Conservation (phyloP, 2,329 filamentous ascomycete genomes). For the Fusarium devonianum region DNA sequence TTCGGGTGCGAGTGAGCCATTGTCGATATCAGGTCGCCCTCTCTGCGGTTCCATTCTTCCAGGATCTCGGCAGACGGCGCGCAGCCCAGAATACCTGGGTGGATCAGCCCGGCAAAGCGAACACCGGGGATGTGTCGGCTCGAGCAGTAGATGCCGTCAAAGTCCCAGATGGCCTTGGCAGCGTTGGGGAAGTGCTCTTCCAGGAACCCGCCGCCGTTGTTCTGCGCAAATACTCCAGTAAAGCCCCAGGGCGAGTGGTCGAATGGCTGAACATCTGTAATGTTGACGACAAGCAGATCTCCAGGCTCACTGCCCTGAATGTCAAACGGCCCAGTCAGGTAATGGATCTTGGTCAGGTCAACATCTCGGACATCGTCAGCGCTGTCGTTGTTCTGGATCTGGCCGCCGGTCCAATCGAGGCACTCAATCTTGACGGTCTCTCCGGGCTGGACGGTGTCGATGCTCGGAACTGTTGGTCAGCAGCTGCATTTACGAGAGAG, state of each 20-base stretch:
- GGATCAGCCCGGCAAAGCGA: constrained; percentile 87
- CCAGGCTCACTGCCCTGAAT: constrained; percentile 85
- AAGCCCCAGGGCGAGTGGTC: constrained; percentile 90
- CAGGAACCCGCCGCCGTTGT: constrained; percentile 88
- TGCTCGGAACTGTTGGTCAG: constrained; percentile 69
- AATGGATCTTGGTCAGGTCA: constrained; percentile 85
- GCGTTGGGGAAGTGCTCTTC: constrained; percentile 87
- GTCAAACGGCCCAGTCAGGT: constrained; percentile 88
- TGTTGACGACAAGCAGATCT: constrained; percentile 85
- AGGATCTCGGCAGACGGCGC: constrained; percentile 82
- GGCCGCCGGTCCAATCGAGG: constrained; percentile 83
- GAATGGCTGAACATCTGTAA: constrained; percentile 91
- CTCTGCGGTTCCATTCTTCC: constrained; percentile 82
- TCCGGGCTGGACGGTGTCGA: constrained; percentile 76
- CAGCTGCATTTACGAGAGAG: neutral
- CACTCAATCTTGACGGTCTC: constrained; percentile 96
- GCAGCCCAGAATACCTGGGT: constrained; percentile 90
- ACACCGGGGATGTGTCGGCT: constrained; percentile 88
- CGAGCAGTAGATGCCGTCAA: constrained; percentile 72
- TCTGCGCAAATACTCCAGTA: constrained; percentile 79
- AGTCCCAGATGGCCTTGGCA: constrained; percentile 67
- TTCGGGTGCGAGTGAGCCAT: constrained; percentile 67
- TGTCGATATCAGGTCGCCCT: constrained; percentile 78
- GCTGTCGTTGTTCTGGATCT: constrained; percentile 87
- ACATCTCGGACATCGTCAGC: constrained; percentile 89